Conservation (phyloP, 371 early-diverging fungal species). For the Cokeromyces recurvatus region DNA sequence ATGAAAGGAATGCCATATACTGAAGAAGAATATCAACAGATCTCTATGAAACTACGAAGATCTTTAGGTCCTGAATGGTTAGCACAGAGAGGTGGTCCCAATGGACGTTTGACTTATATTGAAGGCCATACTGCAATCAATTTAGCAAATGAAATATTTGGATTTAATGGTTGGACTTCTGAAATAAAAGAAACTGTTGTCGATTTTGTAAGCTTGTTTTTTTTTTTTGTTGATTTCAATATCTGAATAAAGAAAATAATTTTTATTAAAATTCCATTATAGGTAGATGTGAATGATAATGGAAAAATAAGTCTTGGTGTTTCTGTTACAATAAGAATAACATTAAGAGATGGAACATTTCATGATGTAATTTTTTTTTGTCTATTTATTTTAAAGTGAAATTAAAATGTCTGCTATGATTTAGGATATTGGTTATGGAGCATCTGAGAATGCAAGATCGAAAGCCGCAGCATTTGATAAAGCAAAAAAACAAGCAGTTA, state of each 20-base stretch:
- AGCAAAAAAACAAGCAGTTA: slow-evolving; percentile 96
- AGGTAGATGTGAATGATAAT: slow-evolving; percentile 43
- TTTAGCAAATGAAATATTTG: slow-evolving; percentile 96
- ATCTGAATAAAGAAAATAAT: background rate
- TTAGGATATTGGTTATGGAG: slow-evolving; percentile 44
- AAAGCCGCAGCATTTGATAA: slow-evolving; percentile 89
- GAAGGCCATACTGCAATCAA: slow-evolving; percentile 90
- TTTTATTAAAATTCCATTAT: background rate
- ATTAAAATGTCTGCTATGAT: too few relatives aligned
- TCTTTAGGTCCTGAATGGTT: slow-evolving; percentile 18
- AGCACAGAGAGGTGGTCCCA: slow-evolving; percentile 10
- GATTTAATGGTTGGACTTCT: slow-evolving; percentile 97
- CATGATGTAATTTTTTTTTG: slow-evolving; percentile 72
- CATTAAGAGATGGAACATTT: slow-evolving; percentile 89
- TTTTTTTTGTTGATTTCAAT: too few relatives aligned
- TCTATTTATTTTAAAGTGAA: background rate
- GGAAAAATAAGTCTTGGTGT: slow-evolving; percentile 72
- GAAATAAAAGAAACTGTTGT: slow-evolving; percentile 68
- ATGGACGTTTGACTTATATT: slow-evolving; percentile 72
- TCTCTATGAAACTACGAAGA: background rate
- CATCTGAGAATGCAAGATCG: slow-evolving; percentile 75
- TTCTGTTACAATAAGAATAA: slow-evolving; percentile 82
- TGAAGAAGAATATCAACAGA: slow-evolving; percentile 1
- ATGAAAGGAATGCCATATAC: too few relatives aligned
- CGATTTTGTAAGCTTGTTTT: slow-evolving; percentile 79